A percentile compares a stretch with the other conserved stretches of the same genome.
Evolutionary conservation across 352 stramenopile genomes (phyloP).

Genomic region (Pythium guiyangense): DNA sequence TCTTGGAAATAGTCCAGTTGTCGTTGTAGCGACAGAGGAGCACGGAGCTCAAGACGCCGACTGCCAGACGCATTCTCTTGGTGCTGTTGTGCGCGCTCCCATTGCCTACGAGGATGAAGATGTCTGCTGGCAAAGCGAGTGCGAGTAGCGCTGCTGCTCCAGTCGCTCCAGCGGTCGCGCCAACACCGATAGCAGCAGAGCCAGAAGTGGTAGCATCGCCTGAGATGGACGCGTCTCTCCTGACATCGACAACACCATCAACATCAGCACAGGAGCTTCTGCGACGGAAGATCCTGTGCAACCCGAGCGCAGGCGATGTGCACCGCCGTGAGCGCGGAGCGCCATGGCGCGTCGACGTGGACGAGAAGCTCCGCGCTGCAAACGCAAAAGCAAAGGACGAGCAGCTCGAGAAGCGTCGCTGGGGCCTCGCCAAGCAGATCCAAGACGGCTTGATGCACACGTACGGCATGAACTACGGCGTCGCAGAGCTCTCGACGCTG

Average conservation of each 20-base stretch:
- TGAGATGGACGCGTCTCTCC: neutral
- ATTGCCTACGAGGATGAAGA: neutral
- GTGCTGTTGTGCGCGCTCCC: too few species aligned
- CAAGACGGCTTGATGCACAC: constrained; percentile 68
- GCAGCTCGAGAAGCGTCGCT: constrained; percentile 62
- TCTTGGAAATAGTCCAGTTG: too few species aligned
- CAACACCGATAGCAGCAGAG: too few species aligned
- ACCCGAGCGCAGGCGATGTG: constrained; percentile 59
- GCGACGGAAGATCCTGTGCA: constrained; percentile 44
- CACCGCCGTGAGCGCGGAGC: too few species aligned
- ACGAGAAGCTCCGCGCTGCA: too few species aligned
- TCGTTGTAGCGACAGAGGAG: too few species aligned
- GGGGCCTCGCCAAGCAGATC: constrained; percentile 68
- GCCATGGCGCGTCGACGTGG: too few species aligned
- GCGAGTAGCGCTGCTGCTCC: neutral
- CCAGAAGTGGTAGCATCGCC: neutral
- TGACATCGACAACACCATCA: neutral
- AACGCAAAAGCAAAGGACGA: constrained; percentile 52
- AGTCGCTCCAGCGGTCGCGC: too few species aligned
- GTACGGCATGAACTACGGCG: constrained; percentile 66
- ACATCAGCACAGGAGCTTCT: constrained; percentile 1
- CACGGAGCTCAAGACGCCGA: too few species aligned
- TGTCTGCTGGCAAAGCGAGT: neutral
- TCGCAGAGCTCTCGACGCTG: constrained; percentile 56
- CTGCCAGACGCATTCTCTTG: too few species aligned